Conservation (phyloP, 352 stramenopile genomes). For the Ophiocytium majus region DNA sequence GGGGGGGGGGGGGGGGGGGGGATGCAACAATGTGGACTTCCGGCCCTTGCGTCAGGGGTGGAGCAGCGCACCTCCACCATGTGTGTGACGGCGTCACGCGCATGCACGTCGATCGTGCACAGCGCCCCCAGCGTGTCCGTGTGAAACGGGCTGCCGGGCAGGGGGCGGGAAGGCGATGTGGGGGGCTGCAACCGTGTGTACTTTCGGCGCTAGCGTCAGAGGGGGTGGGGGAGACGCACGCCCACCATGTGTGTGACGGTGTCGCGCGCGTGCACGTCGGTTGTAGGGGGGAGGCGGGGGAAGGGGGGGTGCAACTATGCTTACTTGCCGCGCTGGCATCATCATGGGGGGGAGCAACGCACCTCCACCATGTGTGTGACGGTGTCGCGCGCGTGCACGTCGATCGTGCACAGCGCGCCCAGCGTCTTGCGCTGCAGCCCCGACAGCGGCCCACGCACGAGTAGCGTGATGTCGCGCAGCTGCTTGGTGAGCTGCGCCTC, state of each 20-base stretch:
- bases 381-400: constrained; percentile 84
- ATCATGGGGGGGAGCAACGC: too few relatives aligned
- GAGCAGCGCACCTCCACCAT: constrained; percentile 83
- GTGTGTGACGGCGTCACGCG: constrained; percentile 80
- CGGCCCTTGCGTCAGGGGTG: too few relatives aligned
- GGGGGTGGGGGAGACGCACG: too few relatives aligned
- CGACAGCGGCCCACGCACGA: constrained; percentile 81
- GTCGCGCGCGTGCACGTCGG: too few relatives aligned
- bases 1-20: too few relatives aligned
- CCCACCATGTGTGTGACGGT: neutral
- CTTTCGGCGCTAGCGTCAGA: too few relatives aligned
- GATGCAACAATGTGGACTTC: too few relatives aligned
- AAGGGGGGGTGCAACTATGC: too few relatives aligned
- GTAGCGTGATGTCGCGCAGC: constrained; percentile 80
- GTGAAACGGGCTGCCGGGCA: constrained; percentile 82
- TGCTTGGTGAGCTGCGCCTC: constrained; percentile 76
- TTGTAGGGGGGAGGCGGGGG: constrained; percentile 80
- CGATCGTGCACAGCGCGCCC: constrained; percentile 82
- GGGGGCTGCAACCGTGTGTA: too few relatives aligned
- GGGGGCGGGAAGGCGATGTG: constrained; percentile 80
- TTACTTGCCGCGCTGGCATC: too few relatives aligned
- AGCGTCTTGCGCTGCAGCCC: constrained; percentile 86
- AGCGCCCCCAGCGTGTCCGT: constrained; percentile 80
- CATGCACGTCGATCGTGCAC: constrained; percentile 86
- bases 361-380: constrained; percentile 84